Base-by-base conservation (phyloP, 2,329 filamentous ascomycete genomes). In the Alternaria alternata region DNA sequence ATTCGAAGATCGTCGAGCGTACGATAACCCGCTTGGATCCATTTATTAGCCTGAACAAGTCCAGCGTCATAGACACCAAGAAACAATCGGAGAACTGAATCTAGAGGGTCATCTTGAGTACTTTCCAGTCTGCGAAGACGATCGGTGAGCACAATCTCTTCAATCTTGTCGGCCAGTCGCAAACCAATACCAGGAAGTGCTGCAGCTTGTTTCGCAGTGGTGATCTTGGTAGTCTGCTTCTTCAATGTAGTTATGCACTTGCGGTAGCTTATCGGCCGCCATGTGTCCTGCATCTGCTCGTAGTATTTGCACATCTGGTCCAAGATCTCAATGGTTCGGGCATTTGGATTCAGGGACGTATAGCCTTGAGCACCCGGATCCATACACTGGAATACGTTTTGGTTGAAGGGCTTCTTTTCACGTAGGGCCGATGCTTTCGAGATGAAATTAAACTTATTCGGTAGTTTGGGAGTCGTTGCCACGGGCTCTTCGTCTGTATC, bases 241-340 rank as follows among this genome's bases (percentile, higher is more conserved):
- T 87, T 87, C 12, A 98, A 83, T 3, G 87, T 90, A n/a, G 83
- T 82, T 52, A 96, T 91, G 12, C 87, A 92, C 74, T 89, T 91
- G 34, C 92, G 88, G 75, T 97, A 97, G 5, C 91, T 89, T 1
- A 86, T 81, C 0, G 85, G 85, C 3, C 93, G 88, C 91, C 92
- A 97, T 36, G 88, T 85, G 70, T 97, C 93, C 39, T 88, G 85
- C n/a, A 86, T 87, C 7, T 89, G 84, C 5, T 85, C 86, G 75
- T 97, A 96, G 76, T 94, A 90, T 54, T 89, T 85, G 42, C 87
- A 85, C 91, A 97, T 93, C 66, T 91, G 84, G 69, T 93, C 87
- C 5, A 97, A 82, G 2, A 95, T 82, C 47, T 90, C 85, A 51
- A 97, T 93, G 0, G 91, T 96, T 12, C 85, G 82, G 1, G 82